Percentiles rank a stretch among this genome's conserved stretches.
Evolutionary conservation across 495 filamentous ascomycete genomes (phyloP).

Genomic region (Neurospora sublineolata): DNA sequence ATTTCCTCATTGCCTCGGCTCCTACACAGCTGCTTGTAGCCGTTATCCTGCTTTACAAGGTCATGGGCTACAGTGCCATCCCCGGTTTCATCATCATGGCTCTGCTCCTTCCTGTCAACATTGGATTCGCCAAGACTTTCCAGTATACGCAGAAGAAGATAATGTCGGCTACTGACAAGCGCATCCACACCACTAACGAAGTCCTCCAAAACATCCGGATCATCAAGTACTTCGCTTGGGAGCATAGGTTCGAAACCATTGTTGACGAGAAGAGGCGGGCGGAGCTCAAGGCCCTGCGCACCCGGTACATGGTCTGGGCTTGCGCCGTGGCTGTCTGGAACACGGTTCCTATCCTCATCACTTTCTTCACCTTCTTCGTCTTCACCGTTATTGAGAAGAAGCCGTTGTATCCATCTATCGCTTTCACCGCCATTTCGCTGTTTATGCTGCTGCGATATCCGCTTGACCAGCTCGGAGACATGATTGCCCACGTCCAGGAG

Average conservation of each 20-base stretch:
- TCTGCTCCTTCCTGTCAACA: slow-evolving; percentile 77
- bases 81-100: slow-evolving; percentile 90
- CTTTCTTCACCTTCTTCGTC: slow-evolving; percentile 86
- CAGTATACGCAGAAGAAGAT: slow-evolving; percentile 76
- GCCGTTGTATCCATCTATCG: slow-evolving; percentile 79
- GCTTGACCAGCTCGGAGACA: slow-evolving; percentile 92
- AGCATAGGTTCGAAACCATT: slow-evolving; percentile 75
- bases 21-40: slow-evolving; percentile 72
- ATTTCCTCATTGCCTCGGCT: slow-evolving; percentile 77
- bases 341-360: slow-evolving; percentile 88
- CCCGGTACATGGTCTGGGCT: slow-evolving; percentile 83
- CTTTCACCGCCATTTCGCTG: slow-evolving; percentile 91
- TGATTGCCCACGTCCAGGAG: slow-evolving; percentile 98
- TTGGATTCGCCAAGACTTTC: slow-evolving; percentile 75
- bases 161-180: slow-evolving; percentile 87
- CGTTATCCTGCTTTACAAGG: slow-evolving; percentile 62
- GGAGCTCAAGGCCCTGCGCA: slow-evolving; percentile 68
- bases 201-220: slow-evolving; percentile 96
- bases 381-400: slow-evolving; percentile 90
- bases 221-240: slow-evolving; percentile 99
- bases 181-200: slow-evolving; percentile 95
- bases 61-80: slow-evolving; percentile 87
- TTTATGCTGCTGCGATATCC: slow-evolving; percentile 93
- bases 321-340: slow-evolving; percentile 90
- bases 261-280: slow-evolving; percentile 76